Evolutionary conservation across 768 basidiomycete genomes (phyloP).

Genomic region (Tephrocybe sp.): DNA sequence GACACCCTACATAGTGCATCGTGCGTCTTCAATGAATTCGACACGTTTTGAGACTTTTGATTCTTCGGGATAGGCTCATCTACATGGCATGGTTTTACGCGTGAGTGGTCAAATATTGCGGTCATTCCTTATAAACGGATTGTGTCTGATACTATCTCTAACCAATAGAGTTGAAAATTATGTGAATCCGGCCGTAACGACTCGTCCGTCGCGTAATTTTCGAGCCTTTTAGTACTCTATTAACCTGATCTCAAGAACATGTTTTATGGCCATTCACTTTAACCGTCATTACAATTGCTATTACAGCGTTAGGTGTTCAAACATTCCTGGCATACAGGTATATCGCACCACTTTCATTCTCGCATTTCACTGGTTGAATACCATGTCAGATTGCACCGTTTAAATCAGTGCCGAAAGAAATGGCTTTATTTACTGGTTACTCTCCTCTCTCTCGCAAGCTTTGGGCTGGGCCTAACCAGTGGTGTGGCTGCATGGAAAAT

Average conservation of each 20-base stretch:
- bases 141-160: no score
- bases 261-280: neutral
- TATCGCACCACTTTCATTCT: neutral
- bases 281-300: neutral
- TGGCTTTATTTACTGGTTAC: neutral
- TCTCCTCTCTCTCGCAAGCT: neutral
- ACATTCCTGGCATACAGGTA: neutral
- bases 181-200: neutral
- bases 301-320: neutral
- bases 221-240: neutral
- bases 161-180: neutral
- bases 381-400: neutral
- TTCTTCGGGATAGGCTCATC: no score
- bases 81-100: constrained; percentile 11
- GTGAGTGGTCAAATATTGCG: neutral
- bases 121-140: no score
- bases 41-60: neutral
- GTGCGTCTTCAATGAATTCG: neutral
- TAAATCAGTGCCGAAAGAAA: neutral
- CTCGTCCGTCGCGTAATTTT: neutral
- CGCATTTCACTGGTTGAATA: neutral
- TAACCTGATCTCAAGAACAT: neutral
- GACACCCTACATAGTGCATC: constrained; percentile 4
- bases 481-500: neutral
- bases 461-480: neutral